phyloP scores from a whole-genome alignment of 2,329 filamentous ascomycete genomes.

The Fonsecaea multimorphosa region DNA sequence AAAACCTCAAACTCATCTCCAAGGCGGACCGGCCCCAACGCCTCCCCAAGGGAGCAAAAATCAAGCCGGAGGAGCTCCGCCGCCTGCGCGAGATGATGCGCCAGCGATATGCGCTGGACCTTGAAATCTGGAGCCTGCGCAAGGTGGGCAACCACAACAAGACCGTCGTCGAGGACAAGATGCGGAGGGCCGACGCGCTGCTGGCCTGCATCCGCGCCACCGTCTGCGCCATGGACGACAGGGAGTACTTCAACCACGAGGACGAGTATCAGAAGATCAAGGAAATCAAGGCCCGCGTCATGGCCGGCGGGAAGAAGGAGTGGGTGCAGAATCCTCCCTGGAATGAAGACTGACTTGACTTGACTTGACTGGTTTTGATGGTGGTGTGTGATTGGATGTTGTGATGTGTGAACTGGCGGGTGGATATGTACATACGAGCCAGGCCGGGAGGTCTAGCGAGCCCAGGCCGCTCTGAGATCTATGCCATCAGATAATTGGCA shows the following conservation, averaged over 20 bases:
- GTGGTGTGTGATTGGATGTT: no score
- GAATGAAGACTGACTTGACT: not conserved
- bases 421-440: no score
- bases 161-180: not conserved
- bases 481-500: no score
- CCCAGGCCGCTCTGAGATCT: no score
- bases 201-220: not conserved
- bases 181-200: not conserved
- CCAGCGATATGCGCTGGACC: not conserved
- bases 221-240: not conserved
- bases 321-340: not conserved
- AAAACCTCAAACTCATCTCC: not conserved
- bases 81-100: not conserved
- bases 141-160: not conserved
- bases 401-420: no score
- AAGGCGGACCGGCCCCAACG: not conserved
- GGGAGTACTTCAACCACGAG: not conserved
- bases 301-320: not conserved
- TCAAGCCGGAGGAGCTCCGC: not conserved
- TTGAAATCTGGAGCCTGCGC: not conserved
- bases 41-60: not conserved
- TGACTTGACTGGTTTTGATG: no score
- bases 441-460: no score
- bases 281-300: not conserved
- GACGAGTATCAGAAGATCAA: not conserved